Evolutionary conservation across 768 basidiomycete genomes (phyloP).

Genomic region (Roridomyces roridus): DNA sequence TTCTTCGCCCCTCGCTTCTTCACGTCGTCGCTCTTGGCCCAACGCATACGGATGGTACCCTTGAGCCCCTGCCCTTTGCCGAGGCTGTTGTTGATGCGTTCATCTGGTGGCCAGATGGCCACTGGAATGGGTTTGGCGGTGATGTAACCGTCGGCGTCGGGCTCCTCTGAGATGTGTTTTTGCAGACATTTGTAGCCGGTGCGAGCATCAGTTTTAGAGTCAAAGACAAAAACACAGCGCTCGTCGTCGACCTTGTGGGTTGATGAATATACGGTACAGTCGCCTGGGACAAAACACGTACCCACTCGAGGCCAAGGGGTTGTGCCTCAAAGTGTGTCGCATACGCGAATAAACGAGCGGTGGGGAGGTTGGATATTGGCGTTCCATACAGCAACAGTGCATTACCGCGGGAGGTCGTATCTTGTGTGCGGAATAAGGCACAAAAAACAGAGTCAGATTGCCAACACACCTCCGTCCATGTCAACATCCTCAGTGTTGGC

Average conservation of each 20-base stretch:
- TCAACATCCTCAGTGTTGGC: constrained; percentile 40
- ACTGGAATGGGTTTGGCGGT: constrained; percentile 75
- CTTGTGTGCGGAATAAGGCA: constrained; percentile 35
- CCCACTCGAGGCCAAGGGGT: constrained; percentile 85
- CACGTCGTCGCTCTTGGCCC: constrained; percentile 74
- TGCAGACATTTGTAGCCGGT: constrained; percentile 55
- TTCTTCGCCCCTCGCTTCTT: constrained; percentile 79
- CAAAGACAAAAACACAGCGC: constrained; percentile 81
- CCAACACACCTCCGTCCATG: constrained; percentile 40
- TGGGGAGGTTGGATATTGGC: constrained; percentile 78
- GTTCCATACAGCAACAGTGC: constrained; percentile 76
- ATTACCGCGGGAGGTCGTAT: constrained; percentile 58
- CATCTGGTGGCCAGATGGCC: constrained; percentile 80
- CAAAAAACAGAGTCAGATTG: not conserved
- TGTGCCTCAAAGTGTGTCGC: constrained; percentile 77
- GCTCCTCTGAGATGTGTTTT: constrained; percentile 56
- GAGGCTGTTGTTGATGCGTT: constrained; percentile 74
- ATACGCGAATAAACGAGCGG: constrained; percentile 81
- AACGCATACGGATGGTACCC: constrained; percentile 74
- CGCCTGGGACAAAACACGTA: not conserved
- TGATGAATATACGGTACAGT: not conserved
- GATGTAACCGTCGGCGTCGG: constrained; percentile 62
- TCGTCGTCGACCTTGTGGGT: constrained; percentile 66
- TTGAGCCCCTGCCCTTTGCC: constrained; percentile 74
- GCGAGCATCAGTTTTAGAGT: constrained; percentile 58